Evolutionary conservation across 2,329 filamentous ascomycete genomes (phyloP), one percentile per base, ranked within the genome.

Genomic region (Aspergillus sp.): DNA sequence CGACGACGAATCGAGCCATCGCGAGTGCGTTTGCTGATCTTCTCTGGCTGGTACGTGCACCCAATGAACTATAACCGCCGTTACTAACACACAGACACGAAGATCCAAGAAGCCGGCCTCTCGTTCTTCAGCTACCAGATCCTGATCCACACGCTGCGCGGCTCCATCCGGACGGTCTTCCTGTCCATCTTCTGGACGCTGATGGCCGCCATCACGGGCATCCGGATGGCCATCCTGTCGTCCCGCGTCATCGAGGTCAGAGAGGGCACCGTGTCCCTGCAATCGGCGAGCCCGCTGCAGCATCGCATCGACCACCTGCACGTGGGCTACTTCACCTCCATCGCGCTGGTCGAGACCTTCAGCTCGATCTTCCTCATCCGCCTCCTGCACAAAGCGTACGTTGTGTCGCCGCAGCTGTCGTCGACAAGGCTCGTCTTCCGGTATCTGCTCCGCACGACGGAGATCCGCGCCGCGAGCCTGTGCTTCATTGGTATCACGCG

Each of bases 61-160:
- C 9, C 13, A 11, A n/a, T 23, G 6, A 23, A 16, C 13, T 17
- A 17, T 43, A 25, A 40, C 13, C 47, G 14, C 7, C n/a, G 16
- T 25, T 13, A 44, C n/a, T 45, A 21, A 45, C n/a, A 31, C 13
- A n/a, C n/a, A n/a, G n/a, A 20, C 9, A 16, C 3, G 13, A 21
- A 57, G 55, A 34, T 57, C 20, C 55, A 57, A 49, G 55, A 55
- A 38, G 41, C 44, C 7, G 55, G 52, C 11, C 32, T 55, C 5
- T 53, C 49, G 5, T 55, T 57, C 45, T 57, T 55, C 47, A 57
- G 43, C 45, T 57, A 57, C 40, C 49, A 48, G 16, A 55, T 57
- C 29, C 47, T 57, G 13, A 13, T 20, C 1, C 52, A 55, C 21
- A 53, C 49, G 20, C 52, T 57, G 7, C 43, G 32, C 2, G 19